Evolutionary conservation across 2,329 filamentous ascomycete genomes (phyloP).

Genomic region (Stromatinia cepivora): DNA sequence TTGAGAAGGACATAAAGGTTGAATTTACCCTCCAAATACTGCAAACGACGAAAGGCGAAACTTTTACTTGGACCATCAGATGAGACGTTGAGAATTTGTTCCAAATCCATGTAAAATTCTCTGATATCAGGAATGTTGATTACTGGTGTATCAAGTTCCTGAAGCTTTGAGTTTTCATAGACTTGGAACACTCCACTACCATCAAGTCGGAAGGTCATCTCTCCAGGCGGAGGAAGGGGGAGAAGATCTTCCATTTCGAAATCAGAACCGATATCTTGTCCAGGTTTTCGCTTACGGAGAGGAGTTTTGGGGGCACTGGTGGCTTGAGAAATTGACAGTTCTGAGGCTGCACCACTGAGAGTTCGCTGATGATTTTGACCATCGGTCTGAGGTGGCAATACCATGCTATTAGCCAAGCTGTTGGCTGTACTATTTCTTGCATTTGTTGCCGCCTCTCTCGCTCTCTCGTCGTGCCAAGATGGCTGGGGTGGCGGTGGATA

Average conservation of each 20-base stretch:
- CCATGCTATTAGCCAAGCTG: slow-evolving; percentile 45
- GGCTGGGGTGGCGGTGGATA: slow-evolving; percentile 92
- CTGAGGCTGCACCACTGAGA: slow-evolving; percentile 2
- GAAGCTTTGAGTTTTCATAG: slow-evolving; percentile 67
- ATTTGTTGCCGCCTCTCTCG: slow-evolving; percentile 28
- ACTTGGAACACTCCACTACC: slow-evolving; percentile 89
- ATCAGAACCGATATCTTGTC: slow-evolving; percentile 87
- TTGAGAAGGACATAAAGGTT: slow-evolving; percentile 92
- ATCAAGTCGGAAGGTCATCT: slow-evolving; percentile 76
- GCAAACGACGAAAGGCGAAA: slow-evolving; percentile 90
- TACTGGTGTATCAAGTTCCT: slow-evolving; percentile 65
- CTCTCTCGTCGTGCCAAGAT: slow-evolving; percentile 68
- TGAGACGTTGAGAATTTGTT: slow-evolving; percentile 81
- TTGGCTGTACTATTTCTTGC: slow-evolving; percentile 49
- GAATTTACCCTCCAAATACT: slow-evolving; percentile 96
- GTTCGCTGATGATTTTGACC: slow-evolving; percentile 28
- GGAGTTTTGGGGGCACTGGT: slow-evolving; percentile 47
- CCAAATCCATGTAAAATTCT: slow-evolving; percentile 94
- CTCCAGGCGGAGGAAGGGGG: slow-evolving; percentile 69
- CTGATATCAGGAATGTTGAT: slow-evolving; percentile 86
- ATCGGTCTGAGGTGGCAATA: slow-evolving; percentile 39
- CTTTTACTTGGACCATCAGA: slow-evolving; percentile 96
- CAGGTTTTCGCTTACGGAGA: slow-evolving; percentile 73
- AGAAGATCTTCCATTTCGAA: slow-evolving; percentile 79
- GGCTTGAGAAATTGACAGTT: slow-evolving; percentile 33